Percentiles rank a stretch among this genome's conserved stretches.
Evolutionary conservation across 257 asterid genomes (phyloP).

Genomic region (Ehretia macrophylla): DNA sequence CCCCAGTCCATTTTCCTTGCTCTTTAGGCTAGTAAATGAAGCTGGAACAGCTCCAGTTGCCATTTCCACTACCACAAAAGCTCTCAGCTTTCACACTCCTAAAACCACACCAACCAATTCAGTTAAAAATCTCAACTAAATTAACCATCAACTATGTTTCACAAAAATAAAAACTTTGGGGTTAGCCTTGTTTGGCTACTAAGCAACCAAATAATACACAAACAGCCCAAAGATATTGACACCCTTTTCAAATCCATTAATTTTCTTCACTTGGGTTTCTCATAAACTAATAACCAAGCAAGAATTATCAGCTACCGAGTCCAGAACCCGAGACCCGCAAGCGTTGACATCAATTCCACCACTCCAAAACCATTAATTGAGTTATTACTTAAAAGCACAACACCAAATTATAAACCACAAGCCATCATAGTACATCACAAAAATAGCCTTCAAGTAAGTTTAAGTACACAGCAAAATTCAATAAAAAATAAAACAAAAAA

Average conservation of each 20-base stretch:
- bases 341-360: too few species aligned
- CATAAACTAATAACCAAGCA: background rate
- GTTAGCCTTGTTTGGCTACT: background rate
- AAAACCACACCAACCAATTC: conserved; percentile 11
- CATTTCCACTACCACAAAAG: conserved; percentile 38
- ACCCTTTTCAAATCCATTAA: background rate
- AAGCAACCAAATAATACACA: background rate
- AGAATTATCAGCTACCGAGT: background rate
- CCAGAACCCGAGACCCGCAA: background rate
- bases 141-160: too few species aligned
- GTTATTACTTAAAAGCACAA: too few species aligned
- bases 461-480: background rate
- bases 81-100: conserved; percentile 25
- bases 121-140: background rate
- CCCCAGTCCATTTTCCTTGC: conserved; percentile 55
- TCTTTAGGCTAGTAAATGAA: conserved; percentile 66
- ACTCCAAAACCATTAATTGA: too few species aligned
- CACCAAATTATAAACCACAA: too few species aligned
- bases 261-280: background rate
- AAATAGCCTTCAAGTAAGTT: background rate
- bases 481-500: too few species aligned
- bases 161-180: background rate
- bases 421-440: background rate
- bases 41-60: conserved; percentile 87
- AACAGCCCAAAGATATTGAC: background rate